Conservation (phyloP, 2,329 filamentous ascomycete genomes). For the Fusarium dimerum region DNA sequence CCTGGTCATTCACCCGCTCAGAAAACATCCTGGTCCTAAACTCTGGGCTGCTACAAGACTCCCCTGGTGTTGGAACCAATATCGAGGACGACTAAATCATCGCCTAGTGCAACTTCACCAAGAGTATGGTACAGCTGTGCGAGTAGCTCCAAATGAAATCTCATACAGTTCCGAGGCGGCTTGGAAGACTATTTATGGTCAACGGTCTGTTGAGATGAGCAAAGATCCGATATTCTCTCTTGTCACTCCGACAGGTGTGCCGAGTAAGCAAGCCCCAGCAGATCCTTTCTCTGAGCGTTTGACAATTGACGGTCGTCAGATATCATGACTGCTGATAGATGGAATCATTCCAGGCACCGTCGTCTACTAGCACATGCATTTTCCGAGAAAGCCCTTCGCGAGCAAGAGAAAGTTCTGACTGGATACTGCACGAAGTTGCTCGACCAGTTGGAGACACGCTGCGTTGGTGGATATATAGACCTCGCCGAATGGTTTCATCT, state of each 20-base stretch:
- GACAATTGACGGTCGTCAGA: constrained; percentile 5
- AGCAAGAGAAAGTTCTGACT: constrained; percentile 17
- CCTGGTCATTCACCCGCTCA: constrained; percentile 13
- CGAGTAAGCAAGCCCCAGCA: constrained; percentile 12
- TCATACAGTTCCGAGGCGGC: constrained; percentile 18
- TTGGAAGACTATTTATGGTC: constrained; percentile 20
- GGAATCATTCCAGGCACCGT: constrained; percentile 16
- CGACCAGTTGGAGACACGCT: constrained; percentile 7
- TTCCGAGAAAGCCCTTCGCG: constrained; percentile 21
- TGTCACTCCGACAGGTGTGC: constrained; percentile 17
- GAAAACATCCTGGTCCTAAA: constrained; percentile 13
- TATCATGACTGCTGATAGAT: constrained; percentile 20
- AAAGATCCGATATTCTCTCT: constrained; percentile 23
- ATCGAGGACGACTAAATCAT: constrained; percentile 16
- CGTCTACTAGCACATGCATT: constrained; percentile 20
- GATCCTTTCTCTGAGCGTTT: not conserved
- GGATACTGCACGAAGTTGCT: constrained; percentile 18
- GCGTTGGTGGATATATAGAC: constrained; percentile 9
- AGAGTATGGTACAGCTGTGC: constrained; percentile 15
- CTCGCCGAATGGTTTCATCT: constrained; percentile 17
- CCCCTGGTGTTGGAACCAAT: constrained; percentile 22
- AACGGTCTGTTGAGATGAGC: constrained; percentile 16
- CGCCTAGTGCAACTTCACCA: constrained; percentile 13
- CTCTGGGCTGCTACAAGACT: constrained; percentile 18
- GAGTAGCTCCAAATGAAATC: constrained; percentile 18